Conservation (phyloP, 1,139 yeast species). For the Suhomyces bolitotheri region DNA sequence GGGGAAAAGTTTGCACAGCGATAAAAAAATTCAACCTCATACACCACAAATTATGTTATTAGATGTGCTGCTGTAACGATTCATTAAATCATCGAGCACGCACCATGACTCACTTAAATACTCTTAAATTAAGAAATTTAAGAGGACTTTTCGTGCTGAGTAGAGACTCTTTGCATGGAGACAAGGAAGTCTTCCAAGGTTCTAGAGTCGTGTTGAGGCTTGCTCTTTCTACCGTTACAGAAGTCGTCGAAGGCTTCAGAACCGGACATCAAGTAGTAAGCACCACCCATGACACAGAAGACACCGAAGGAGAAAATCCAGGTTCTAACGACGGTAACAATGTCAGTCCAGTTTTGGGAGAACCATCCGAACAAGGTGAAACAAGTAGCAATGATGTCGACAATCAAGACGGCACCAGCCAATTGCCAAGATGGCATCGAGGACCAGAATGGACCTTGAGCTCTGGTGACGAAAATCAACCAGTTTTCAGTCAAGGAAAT, state of each 20-base stretch:
- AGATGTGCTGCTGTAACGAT: slow-evolving; percentile 9
- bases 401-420: slow-evolving; percentile 86
- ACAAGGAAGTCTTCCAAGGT: slow-evolving; percentile 92
- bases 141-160: slow-evolving; percentile 86
- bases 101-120: slow-evolving; percentile 6
- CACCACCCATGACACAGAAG: slow-evolving; percentile 95
- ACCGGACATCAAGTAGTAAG: slow-evolving; percentile 88
- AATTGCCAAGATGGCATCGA: slow-evolving; percentile 93
- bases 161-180: slow-evolving; percentile 97
- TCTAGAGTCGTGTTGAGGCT: slow-evolving; percentile 69
- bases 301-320: slow-evolving; percentile 96
- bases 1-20: slow-evolving; percentile 6
- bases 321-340: slow-evolving; percentile 89
- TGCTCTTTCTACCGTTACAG: slow-evolving; percentile 85
- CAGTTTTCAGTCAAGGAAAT: slow-evolving; percentile 93
- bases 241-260: slow-evolving; percentile 87
- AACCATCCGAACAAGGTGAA: slow-evolving; percentile 96
- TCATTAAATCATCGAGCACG: slow-evolving; percentile 10
- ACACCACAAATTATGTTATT: slow-evolving; percentile 12
- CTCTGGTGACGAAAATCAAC: slow-evolving; percentile 94
- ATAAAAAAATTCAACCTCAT: slow-evolving; percentile 10
- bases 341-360: slow-evolving; percentile 97
- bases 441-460: slow-evolving; percentile 95
- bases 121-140: slow-evolving; percentile 19
- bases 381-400: slow-evolving; percentile 87